Conservation (phyloP, 176 grass and related monocot species). For the Bolboschoenus planiculmis region DNA sequence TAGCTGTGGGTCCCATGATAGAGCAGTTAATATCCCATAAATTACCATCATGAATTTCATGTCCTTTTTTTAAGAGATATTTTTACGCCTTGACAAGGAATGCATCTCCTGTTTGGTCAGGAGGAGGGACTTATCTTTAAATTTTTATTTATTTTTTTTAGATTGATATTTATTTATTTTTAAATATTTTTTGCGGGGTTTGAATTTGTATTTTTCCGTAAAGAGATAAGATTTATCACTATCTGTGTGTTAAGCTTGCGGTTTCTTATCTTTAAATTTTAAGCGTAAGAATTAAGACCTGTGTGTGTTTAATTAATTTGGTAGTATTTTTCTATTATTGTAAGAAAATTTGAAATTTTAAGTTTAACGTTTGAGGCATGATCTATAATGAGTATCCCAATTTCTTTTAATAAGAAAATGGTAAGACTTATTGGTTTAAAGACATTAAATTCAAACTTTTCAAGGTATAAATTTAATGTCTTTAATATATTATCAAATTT, state of each 20-base stretch:
- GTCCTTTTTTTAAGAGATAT: constrained; percentile 20
- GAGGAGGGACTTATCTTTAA: background rate
- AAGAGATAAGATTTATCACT: background rate
- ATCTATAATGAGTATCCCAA: too few relatives aligned
- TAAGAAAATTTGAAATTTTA: background rate
- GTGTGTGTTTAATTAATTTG: background rate
- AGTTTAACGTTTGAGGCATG: background rate
- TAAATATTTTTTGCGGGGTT: too few relatives aligned
- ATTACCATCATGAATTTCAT: constrained; percentile 17
- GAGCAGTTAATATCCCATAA: constrained; percentile 26
- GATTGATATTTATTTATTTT: too few relatives aligned
- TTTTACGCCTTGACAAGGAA: background rate
- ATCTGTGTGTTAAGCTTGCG: too few relatives aligned
- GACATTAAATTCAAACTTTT: too few relatives aligned
- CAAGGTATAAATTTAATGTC: too few relatives aligned
- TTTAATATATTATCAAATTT: too few relatives aligned
- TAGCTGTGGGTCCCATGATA: background rate
- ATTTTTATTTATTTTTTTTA: too few relatives aligned
- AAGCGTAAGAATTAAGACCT: too few relatives aligned
- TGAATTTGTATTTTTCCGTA: background rate
- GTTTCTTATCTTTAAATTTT: too few relatives aligned
- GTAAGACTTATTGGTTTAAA: background rate
- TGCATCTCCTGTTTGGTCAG: background rate
- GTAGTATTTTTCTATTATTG: background rate
- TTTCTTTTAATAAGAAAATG: background rate